phyloP scores from a whole-genome alignment of 192 early-diverging fungal genomes.

The Entomortierella chlamydospora region DNA sequence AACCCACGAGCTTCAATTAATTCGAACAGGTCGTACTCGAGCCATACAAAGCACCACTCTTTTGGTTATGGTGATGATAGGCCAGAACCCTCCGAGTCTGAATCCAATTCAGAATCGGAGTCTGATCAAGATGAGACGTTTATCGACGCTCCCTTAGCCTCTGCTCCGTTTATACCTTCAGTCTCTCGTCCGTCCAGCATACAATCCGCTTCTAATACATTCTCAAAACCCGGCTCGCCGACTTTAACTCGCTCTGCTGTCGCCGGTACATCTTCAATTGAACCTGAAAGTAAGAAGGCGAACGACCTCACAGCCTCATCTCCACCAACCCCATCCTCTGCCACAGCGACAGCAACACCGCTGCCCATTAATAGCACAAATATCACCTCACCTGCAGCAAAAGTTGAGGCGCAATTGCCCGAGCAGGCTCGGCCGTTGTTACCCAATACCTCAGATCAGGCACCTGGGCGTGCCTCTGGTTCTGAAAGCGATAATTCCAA shows the following conservation, averaged over 20 bases:
- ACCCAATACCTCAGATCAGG: background rate
- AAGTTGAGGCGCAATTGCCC: background rate
- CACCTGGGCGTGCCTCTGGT: background rate
- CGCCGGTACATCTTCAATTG: background rate
- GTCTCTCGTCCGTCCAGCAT: constrained; percentile 10
- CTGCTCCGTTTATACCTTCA: constrained; percentile 8
- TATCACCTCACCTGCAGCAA: background rate
- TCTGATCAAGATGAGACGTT: constrained; percentile 27
- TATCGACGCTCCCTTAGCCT: constrained; percentile 13
- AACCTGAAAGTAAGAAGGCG: background rate
- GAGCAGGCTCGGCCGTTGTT: background rate
- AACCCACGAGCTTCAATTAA: constrained; percentile 27
- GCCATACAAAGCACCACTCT: constrained; percentile 51
- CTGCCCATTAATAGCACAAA: background rate
- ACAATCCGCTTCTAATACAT: background rate
- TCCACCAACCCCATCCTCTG: constrained; percentile 4
- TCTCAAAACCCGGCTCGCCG: background rate
- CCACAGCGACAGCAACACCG: background rate
- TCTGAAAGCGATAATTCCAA: constrained; percentile 39
- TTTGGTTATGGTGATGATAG: constrained; percentile 36
- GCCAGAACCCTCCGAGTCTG: constrained; percentile 42
- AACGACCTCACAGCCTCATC: constrained; percentile 2
- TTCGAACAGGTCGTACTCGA: constrained; percentile 38
- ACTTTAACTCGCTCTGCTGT: background rate
- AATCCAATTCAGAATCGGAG: constrained; percentile 45